A percentile compares a stretch with the other conserved stretches of the same genome.
Conservation (phyloP, 2,329 filamentous ascomycete species). For the Rosellinia necatrix region DNA sequence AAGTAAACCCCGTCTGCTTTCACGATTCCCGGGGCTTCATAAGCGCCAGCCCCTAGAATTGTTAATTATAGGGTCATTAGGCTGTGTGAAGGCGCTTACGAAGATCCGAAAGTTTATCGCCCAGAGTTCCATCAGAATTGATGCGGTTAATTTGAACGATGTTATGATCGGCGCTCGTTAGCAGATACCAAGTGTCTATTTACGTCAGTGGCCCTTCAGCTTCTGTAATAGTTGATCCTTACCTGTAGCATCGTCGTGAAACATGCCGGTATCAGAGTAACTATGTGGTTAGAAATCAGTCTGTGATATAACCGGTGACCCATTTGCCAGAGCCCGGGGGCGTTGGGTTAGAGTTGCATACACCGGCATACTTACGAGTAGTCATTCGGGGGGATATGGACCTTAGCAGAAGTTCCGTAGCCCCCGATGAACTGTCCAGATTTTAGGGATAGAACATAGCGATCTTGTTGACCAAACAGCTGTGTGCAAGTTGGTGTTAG, state of each 20-base stretch:
- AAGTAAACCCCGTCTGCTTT: slow-evolving; percentile 43
- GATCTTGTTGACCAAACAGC: slow-evolving; percentile 48
- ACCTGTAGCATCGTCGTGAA: slow-evolving; percentile 40
- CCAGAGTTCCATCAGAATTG: slow-evolving; percentile 44
- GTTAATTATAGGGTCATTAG: background rate
- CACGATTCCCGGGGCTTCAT: slow-evolving; percentile 44
- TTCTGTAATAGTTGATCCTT: background rate
- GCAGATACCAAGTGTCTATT: slow-evolving; percentile 44
- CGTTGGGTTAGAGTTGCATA: no score
- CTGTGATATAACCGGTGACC: no score
- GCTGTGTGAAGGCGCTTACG: slow-evolving; percentile 26
- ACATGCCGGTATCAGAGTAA: slow-evolving; percentile 49
- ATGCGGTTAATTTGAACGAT: slow-evolving; percentile 46
- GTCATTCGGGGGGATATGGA: slow-evolving; percentile 43
- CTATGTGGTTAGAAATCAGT: slow-evolving; percentile 17
- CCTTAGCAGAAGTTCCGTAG: slow-evolving; percentile 41
- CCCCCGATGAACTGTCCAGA: slow-evolving; percentile 40
- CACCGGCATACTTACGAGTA: slow-evolving; percentile 36
- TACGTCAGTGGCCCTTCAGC: background rate
- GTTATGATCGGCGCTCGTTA: slow-evolving; percentile 48
- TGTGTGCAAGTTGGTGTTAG: background rate
- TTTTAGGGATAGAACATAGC: slow-evolving; percentile 44
- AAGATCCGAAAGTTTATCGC: slow-evolving; percentile 38
- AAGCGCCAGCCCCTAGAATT: slow-evolving; percentile 39
- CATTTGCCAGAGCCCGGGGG: no score